Conservation (phyloP, 345 rosid genomes). For the Eucalyptus dawsonii region DNA sequence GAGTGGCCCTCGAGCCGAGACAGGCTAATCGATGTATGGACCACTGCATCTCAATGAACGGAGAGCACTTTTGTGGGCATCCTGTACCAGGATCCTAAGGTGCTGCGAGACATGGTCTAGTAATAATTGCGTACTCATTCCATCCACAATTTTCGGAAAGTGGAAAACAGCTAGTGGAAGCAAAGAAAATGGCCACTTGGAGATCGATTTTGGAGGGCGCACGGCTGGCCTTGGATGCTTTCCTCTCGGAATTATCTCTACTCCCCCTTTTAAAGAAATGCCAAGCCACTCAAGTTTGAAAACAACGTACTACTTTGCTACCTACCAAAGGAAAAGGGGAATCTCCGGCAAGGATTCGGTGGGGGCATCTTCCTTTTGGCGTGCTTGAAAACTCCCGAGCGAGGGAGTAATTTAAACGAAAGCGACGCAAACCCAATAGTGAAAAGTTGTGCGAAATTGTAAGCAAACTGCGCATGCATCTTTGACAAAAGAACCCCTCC, state of each 20-base stretch:
- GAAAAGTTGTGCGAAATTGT: not conserved
- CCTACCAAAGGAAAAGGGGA: not conserved
- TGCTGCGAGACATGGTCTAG: not conserved
- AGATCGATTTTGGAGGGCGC: not conserved
- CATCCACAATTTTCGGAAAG: not conserved
- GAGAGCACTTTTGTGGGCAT: not conserved
- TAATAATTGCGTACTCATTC: not conserved
- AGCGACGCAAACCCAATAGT: not conserved
- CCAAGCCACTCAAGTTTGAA: not conserved
- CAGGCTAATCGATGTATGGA: not conserved
- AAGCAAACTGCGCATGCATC: not conserved
- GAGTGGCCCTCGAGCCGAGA: not conserved
- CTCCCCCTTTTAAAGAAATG: not conserved
- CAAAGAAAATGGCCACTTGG: not conserved
- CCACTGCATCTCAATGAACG: not conserved
- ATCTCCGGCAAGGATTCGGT: conserved; percentile 1
- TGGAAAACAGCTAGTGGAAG: not conserved
- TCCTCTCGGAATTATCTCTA: not conserved
- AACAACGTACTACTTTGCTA: not conserved
- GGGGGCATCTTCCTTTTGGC: not conserved
- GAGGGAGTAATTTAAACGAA: not conserved
- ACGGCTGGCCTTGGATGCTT: not conserved
- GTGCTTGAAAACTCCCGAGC: not conserved
- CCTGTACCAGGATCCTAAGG: not conserved
- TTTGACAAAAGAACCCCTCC: not conserved